phyloP scores from a whole-genome alignment of 768 basidiomycete species.

The Suillus tomentosus region DNA sequence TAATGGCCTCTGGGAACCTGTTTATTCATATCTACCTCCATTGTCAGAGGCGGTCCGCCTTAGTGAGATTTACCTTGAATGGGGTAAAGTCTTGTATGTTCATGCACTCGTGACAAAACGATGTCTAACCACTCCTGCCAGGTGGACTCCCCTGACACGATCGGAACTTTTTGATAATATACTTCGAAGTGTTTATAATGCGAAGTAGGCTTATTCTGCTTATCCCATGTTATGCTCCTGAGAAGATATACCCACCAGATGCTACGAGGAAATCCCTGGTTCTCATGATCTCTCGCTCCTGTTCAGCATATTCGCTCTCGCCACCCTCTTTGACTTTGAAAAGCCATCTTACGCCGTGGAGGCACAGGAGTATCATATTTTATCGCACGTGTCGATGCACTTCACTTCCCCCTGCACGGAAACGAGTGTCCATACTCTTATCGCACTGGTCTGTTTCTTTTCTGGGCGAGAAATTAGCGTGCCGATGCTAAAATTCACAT shows the following conservation, averaged over 20 bases:
- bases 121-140: slow-evolving; percentile 25
- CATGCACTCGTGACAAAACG: neutral
- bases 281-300: slow-evolving; percentile 63
- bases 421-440: slow-evolving; percentile 57
- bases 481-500: slow-evolving; percentile 1
- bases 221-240: neutral
- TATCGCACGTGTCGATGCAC: slow-evolving; percentile 55
- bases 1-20: slow-evolving; percentile 41
- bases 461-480: slow-evolving; percentile 18
- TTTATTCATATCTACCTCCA: slow-evolving; percentile 53
- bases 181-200: slow-evolving; percentile 53
- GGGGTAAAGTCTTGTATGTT: slow-evolving; percentile 59
- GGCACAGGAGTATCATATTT: slow-evolving; percentile 62
- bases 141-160: slow-evolving; percentile 56
- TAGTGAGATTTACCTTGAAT: slow-evolving; percentile 66
- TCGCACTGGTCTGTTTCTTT: slow-evolving; percentile 50
- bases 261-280: slow-evolving; percentile 39
- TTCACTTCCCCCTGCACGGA: slow-evolving; percentile 47
- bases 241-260: slow-evolving; percentile 29
- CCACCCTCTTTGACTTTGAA: slow-evolving; percentile 57
- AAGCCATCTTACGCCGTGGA: slow-evolving; percentile 50
- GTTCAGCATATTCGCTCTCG: slow-evolving; percentile 68
- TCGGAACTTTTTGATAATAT: slow-evolving; percentile 60
- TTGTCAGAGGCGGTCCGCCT: slow-evolving; percentile 60
- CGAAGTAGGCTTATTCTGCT: slow-evolving; percentile 40